phyloP scores from a whole-genome alignment of 148 eudicot genomes.

The Nepenthes mirabilis region DNA sequence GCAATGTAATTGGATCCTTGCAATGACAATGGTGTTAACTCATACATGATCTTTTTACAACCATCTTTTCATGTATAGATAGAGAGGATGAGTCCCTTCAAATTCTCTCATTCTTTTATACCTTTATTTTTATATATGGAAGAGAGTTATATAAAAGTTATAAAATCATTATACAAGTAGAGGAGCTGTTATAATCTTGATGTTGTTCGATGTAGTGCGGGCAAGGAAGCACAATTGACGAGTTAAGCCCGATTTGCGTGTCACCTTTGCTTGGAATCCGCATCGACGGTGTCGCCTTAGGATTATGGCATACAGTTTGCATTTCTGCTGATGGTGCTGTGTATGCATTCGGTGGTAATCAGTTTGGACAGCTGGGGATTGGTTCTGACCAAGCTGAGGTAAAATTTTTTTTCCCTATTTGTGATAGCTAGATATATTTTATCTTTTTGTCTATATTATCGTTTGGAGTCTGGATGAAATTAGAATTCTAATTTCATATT shows the following conservation, averaged over 20 bases:
- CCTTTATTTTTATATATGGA: neutral
- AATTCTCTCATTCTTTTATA: no score
- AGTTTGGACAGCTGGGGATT: constrained; percentile 96
- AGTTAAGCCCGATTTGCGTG: constrained; percentile 83
- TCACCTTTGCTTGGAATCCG: constrained; percentile 67
- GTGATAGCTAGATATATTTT: neutral
- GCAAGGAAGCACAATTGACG: constrained; percentile 93
- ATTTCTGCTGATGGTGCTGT: constrained; percentile 84
- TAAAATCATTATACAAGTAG: neutral
- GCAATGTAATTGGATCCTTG: no score
- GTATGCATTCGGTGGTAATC: constrained; percentile 92
- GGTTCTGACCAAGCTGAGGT: constrained; percentile 97
- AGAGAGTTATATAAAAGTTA: neutral
- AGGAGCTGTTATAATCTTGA: neutral
- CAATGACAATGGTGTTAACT: no score
- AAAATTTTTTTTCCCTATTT: neutral
- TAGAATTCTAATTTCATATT: no score
- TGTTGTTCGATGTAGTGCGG: constrained; percentile 61
- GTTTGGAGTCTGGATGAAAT: no score
- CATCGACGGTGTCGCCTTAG: constrained; percentile 72
- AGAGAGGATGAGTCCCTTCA: no score
- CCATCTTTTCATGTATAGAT: no score
- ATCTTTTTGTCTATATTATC: no score
- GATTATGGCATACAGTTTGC: constrained; percentile 90
- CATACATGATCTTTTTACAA: no score